Evolutionary conservation across 2,329 filamentous ascomycete species (phyloP).

Genomic region (Pleurostoma richardsiae): DNA sequence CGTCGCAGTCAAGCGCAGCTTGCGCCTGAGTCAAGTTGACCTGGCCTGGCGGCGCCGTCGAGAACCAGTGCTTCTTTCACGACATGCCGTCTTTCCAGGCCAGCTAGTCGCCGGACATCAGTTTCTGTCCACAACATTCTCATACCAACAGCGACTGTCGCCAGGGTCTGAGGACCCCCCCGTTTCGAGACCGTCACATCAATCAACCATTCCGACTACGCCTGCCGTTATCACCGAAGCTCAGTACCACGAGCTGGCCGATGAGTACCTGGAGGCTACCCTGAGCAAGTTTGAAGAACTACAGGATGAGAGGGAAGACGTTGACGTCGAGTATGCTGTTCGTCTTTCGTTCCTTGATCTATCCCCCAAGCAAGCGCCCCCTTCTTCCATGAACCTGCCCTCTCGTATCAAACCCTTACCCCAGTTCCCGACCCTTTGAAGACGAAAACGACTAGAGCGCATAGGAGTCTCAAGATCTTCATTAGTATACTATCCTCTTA

Average conservation of each 20-base stretch:
- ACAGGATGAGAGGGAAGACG: slow-evolving; percentile 66
- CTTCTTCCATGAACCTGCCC: neutral
- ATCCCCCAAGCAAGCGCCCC: neutral
- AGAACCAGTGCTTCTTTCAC: too few species aligned
- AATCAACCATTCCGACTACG: too few species aligned
- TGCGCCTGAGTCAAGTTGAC: too few species aligned
- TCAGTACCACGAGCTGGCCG: slow-evolving; percentile 73
- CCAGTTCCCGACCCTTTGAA: too few species aligned
- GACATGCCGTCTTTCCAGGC: neutral
- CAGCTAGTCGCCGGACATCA: neutral
- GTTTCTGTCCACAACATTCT: slow-evolving; percentile 24
- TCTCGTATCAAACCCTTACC: neutral
- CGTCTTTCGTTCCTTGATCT: slow-evolving; percentile 18
- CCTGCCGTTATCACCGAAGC: slow-evolving; percentile 62
- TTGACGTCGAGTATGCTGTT: slow-evolving; percentile 90
- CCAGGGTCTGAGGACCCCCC: slow-evolving; percentile 53
- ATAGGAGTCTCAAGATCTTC: too few species aligned
- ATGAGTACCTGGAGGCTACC: slow-evolving; percentile 63
- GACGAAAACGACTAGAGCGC: too few species aligned
- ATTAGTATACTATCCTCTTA: too few species aligned
- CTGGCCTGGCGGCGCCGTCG: too few species aligned
- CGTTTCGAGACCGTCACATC: neutral
- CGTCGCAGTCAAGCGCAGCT: too few species aligned
- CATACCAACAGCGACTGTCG: slow-evolving; percentile 45
- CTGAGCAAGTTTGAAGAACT: slow-evolving; percentile 62